Percentiles rank a stretch among this genome's conserved stretches.
Conservation (phyloP, 495 filamentous ascomycete species). For the Aspergillus steynii region DNA sequence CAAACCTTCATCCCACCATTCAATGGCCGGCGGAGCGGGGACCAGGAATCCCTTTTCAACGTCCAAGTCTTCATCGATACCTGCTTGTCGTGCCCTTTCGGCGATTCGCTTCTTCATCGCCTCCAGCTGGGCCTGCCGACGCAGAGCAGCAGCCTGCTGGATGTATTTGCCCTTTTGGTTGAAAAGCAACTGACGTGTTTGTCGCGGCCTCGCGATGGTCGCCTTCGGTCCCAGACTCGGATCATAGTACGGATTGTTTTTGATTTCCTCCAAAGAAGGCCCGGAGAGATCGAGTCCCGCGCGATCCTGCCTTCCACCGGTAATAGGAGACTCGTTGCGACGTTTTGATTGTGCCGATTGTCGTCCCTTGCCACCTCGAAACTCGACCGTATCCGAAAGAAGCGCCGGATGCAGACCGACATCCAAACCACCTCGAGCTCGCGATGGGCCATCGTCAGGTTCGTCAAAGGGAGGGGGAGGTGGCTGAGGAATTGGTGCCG, state of each 20-base stretch:
- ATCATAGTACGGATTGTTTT: slow-evolving; percentile 86
- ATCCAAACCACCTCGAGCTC: slow-evolving; percentile 75
- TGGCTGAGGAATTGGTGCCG: slow-evolving; percentile 38
- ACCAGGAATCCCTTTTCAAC: slow-evolving; percentile 86
- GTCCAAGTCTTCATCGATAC: slow-evolving; percentile 87
- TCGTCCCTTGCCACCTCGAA: slow-evolving; percentile 59
- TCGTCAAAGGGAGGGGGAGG: slow-evolving; percentile 24
- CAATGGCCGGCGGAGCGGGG: slow-evolving; percentile 78
- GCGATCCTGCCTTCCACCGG: slow-evolving; percentile 45
- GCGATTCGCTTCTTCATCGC: slow-evolving; percentile 93
- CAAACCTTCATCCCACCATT: slow-evolving; percentile 97
- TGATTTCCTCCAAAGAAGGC: slow-evolving; percentile 65
- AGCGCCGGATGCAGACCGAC: slow-evolving; percentile 86
- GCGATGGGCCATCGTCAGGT: slow-evolving; percentile 49
- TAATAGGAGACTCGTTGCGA: slow-evolving; percentile 51
- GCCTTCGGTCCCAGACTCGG: slow-evolving; percentile 64
- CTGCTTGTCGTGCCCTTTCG: slow-evolving; percentile 76
- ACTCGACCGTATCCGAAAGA: slow-evolving; percentile 69
- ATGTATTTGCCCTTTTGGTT: slow-evolving; percentile 98
- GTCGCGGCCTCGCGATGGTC: slow-evolving; percentile 60
- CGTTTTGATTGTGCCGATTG: slow-evolving; percentile 54
- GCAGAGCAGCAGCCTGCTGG: slow-evolving; percentile 82
- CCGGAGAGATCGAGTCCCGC: slow-evolving; percentile 68
- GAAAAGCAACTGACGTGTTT: slow-evolving; percentile 77
- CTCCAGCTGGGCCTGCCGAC: slow-evolving; percentile 84